A percentile compares a stretch with the other conserved stretches of the same genome.
Conservation (phyloP, 1,284 basidiomycete genomes). For the Rhizoctonia solani region DNA sequence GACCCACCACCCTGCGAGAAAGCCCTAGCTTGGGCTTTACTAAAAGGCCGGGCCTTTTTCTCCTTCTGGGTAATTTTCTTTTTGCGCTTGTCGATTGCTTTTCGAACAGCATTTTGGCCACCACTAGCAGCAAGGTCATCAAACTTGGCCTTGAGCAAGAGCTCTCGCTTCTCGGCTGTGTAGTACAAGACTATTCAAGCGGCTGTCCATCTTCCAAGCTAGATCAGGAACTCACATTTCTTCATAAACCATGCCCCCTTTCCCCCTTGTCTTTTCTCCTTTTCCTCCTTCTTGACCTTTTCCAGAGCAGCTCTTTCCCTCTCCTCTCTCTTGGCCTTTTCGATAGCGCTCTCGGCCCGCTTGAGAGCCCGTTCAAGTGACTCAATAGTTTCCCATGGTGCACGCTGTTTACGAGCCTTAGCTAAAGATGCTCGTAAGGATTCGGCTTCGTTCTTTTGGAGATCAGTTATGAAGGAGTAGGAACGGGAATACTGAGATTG, state of each 20-base stretch:
- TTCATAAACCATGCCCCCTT: slow-evolving; percentile 91
- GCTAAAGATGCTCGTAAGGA: slow-evolving; percentile 69
- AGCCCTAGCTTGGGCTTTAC: slow-evolving; percentile 5
- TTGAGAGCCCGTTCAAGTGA: slow-evolving; percentile 77
- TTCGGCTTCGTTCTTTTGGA: slow-evolving; percentile 69
- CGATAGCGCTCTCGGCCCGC: slow-evolving; percentile 75
- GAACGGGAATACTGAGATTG: slow-evolving; percentile 69
- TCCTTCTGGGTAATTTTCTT: slow-evolving; percentile 88
- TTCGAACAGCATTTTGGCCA: slow-evolving; percentile 80
- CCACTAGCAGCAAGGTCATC: slow-evolving; percentile 74
- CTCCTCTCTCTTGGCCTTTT: slow-evolving; percentile 71
- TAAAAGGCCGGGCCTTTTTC: slow-evolving; percentile 76
- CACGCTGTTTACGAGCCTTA: slow-evolving; percentile 69
- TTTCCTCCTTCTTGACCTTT: slow-evolving; percentile 67
- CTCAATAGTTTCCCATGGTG: slow-evolving; percentile 55
- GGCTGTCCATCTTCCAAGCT: background rate
- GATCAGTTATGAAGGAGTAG: slow-evolving; percentile 77
- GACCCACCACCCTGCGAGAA: background rate
- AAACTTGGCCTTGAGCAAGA: slow-evolving; percentile 74
- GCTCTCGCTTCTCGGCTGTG: slow-evolving; percentile 74
- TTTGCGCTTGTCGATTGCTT: slow-evolving; percentile 85
- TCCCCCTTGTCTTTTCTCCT: slow-evolving; percentile 70
- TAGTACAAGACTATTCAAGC: background rate
- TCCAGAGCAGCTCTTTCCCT: slow-evolving; percentile 69
- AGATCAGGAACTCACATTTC: slow-evolving; percentile 54